Percentiles rank a stretch among this genome's conserved stretches.
phyloP scores from a whole-genome alignment of 805 yeast species.

The Blastobotrys chiropterorum region DNA sequence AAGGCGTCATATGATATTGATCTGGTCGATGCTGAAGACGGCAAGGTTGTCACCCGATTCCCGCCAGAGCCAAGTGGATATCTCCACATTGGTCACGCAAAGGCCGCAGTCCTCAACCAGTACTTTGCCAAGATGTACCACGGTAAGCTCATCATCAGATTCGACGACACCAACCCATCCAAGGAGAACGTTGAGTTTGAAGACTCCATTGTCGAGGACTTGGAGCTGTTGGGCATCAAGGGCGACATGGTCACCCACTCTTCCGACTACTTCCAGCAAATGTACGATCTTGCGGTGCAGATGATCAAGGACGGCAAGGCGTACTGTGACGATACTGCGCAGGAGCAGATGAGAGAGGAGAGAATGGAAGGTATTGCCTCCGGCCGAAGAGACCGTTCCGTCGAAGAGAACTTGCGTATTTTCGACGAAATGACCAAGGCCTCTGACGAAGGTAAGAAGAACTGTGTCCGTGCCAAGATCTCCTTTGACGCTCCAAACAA shows the following conservation, averaged over 20 bases:
- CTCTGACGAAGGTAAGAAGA: slow-evolving; percentile 84
- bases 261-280: slow-evolving; percentile 85
- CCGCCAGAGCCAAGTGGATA: slow-evolving; percentile 99
- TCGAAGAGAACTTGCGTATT: slow-evolving; percentile 83
- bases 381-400: slow-evolving; percentile 82
- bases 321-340: slow-evolving; percentile 94
- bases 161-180: slow-evolving; percentile 97
- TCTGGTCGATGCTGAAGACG: slow-evolving; percentile 83
- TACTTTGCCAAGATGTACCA: slow-evolving; percentile 93
- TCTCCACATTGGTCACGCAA: slow-evolving; percentile 98
- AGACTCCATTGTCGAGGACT: slow-evolving; percentile 89
- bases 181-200: slow-evolving; percentile 95
- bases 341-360: slow-evolving; percentile 95
- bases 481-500: slow-evolving; percentile 88
- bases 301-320: slow-evolving; percentile 95
- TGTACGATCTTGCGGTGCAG: slow-evolving; percentile 81
- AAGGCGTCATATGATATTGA: slow-evolving; percentile 95
- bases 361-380: slow-evolving; percentile 97
- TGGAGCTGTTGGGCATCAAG: slow-evolving; percentile 82
- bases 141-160: slow-evolving; percentile 93
- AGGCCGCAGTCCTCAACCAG: slow-evolving; percentile 94
- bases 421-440: slow-evolving; percentile 93
- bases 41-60: slow-evolving; percentile 96
- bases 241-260: slow-evolving; percentile 87
- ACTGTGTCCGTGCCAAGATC: slow-evolving; percentile 95